Evolutionary conservation across 805 yeast genomes (phyloP), one percentile per base, ranked within the genome.

Genomic region (Ogataea trehaloabstinens): DNA sequence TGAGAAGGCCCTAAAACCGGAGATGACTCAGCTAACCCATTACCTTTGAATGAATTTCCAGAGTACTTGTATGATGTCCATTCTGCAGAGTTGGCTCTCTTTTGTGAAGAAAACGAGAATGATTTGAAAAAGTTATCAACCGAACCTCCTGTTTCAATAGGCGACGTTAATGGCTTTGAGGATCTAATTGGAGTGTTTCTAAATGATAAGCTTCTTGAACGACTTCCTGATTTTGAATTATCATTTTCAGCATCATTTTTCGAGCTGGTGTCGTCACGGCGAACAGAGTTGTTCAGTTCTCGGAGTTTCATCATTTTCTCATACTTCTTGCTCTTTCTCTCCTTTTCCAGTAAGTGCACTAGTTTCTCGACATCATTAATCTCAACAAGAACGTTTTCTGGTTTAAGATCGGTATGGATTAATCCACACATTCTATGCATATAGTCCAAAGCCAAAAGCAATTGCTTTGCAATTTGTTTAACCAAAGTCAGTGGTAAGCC

Each of bases 401-500:
- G 89, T 58, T 84, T 84, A 35, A 84, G 68, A 56, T 83, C 90
- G 10, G 90, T 77, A 60, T 84, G 91, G 28, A 82, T 80, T 8
- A 81, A 66, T 2, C 85, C 85, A 57, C 86, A 80, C 50, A 64
- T 70, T 29, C 74, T 47, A 56, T 80, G 86, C 46, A 80, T 61
- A 51, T 73, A 78, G 55, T 79, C 82, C 42, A 80, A 54, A 1
- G 81, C 78, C 28, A 71, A 45, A 25, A 79, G 61, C 28, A 79
- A 52, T 55, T 80, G 85, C 44, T 69, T 74, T 7, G 79, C 64
- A 24, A 80, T 76, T 49, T 71, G 78, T 55, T 76, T 74, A 6
- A 76, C 82, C 31, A 74, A 53, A 11, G 68, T 59, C 8, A 78
- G 46, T 1, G 85, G 85, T 17, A 79, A 63, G 0, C 80, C 82